Evolutionary conservation across 2,329 filamentous ascomycete species (phyloP).

Genomic region (Fusarium kyushuense): DNA sequence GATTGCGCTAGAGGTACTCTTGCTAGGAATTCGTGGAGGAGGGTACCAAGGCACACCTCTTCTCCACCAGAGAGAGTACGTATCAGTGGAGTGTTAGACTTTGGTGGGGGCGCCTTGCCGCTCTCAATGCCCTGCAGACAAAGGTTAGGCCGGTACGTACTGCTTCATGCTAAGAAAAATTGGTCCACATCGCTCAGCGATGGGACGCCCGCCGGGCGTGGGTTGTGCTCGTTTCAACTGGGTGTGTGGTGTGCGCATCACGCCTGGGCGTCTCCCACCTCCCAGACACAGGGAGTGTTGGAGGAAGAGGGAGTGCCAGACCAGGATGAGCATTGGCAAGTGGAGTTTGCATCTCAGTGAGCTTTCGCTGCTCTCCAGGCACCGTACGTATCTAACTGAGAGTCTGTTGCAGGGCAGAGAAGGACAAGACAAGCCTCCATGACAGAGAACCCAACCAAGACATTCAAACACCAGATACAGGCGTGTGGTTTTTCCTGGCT

Average conservation of each 20-base stretch:
- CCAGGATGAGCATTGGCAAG: constrained; percentile 13
- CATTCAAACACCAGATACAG: constrained; percentile 44
- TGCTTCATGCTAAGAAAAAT: constrained; percentile 18
- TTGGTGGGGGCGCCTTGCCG: constrained; percentile 36
- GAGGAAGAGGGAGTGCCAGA: constrained; percentile 30
- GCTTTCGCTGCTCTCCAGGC: constrained; percentile 14
- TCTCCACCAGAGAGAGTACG: constrained; percentile 37
- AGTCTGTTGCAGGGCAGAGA: constrained; percentile 11
- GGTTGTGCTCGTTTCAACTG: constrained; percentile 33
- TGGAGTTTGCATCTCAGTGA: constrained; percentile 24
- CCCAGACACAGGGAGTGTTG: constrained; percentile 21
- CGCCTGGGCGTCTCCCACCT: constrained; percentile 40
- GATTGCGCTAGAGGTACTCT: constrained; percentile 48
- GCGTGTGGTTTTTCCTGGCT: constrained; percentile 45
- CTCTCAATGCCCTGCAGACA: constrained; percentile 49
- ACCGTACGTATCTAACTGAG: neutral
- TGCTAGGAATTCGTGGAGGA: constrained; percentile 49
- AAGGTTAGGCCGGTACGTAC: constrained; percentile 45
- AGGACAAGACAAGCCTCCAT: constrained; percentile 20
- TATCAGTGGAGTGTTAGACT: constrained; percentile 41
- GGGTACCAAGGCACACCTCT: constrained; percentile 46
- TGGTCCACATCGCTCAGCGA: constrained; percentile 28
- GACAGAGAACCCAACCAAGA: constrained; percentile 37
- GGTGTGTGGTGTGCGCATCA: constrained; percentile 23
- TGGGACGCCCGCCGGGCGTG: constrained; percentile 39